Evolutionary conservation across 1,284 basidiomycete species (phyloP).

Genomic region (Boletus mariae): DNA sequence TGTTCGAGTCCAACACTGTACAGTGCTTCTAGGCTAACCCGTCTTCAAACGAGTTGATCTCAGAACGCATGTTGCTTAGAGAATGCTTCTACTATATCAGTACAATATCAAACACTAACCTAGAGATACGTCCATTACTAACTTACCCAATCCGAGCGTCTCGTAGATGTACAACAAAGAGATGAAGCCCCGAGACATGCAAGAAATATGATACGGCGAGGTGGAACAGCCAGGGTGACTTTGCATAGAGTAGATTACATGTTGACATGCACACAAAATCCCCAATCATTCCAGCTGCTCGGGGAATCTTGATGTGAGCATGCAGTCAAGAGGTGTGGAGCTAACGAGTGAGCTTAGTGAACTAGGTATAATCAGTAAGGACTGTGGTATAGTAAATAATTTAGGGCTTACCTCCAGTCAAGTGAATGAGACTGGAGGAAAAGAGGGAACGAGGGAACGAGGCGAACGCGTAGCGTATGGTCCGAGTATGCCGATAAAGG

Average conservation of each 20-base stretch:
- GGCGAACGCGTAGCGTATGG: too few species aligned
- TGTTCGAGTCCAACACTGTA: background rate
- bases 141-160: background rate
- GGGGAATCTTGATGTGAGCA: background rate
- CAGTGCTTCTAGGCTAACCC: background rate
- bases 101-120: background rate
- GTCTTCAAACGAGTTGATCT: background rate
- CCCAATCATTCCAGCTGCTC: background rate
- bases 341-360: too few species aligned
- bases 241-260: background rate
- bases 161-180: background rate
- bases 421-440: too few species aligned
- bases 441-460: too few species aligned
- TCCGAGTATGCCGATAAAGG: too few species aligned
- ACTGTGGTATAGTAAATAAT: too few species aligned
- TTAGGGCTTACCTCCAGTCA: too few species aligned
- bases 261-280: background rate
- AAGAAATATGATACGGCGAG: background rate
- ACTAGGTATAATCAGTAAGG: too few species aligned
- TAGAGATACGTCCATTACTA: background rate
- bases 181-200: background rate
- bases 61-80: background rate
- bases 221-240: background rate
- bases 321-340: too few species aligned
- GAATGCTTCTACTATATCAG: background rate